Percentiles rank a stretch among this genome's conserved stretches.
Evolutionary conservation across 371 early-diverging fungal genomes (phyloP).

Genomic region (Mucor indicus): DNA sequence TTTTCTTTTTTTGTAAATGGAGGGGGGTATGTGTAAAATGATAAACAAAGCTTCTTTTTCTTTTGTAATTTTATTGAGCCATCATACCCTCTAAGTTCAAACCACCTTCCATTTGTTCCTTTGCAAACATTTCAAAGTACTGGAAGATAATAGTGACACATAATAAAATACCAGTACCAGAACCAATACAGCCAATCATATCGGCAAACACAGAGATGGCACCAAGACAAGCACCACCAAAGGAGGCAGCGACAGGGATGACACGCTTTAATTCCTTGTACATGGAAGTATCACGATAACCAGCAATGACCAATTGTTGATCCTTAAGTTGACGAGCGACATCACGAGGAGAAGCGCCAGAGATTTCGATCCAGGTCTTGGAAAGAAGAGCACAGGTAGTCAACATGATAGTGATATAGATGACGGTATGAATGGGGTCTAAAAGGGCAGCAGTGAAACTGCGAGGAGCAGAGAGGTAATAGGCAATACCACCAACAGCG

Average conservation of each 20-base stretch:
- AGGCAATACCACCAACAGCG: conserved; percentile 96
- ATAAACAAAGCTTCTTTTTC: no score
- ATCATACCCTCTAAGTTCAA: conserved; percentile 48
- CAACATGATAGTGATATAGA: conserved; percentile 95
- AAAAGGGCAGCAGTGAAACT: conserved; percentile 80
- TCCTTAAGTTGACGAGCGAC: conserved; percentile 98
- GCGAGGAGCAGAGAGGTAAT: conserved; percentile 98
- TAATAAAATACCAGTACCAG: conserved; percentile 99
- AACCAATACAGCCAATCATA: conserved; percentile 94
- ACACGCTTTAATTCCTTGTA: conserved; percentile 98
- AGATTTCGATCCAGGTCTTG: conserved; percentile 99
- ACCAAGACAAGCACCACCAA: conserved; percentile 98
- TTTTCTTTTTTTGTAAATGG: background rate
- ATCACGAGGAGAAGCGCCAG: conserved; percentile 95
- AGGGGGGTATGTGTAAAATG: no score
- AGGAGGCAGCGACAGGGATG: conserved; percentile 96
- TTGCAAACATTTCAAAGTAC: conserved; percentile 98
- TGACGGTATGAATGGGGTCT: conserved; percentile 95
- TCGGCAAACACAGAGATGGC: conserved; percentile 95
- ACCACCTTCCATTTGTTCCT: conserved; percentile 82
- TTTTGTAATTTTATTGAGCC: conserved; percentile 8
- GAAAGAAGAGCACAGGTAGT: conserved; percentile 96
- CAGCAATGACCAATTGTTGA: conserved; percentile 96
- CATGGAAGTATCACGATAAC: conserved; percentile 94
- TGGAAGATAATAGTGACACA: conserved; percentile 99